Base-by-base conservation (phyloP, 768 basidiomycete genomes). In the Psilocybe tampanensis region DNA sequence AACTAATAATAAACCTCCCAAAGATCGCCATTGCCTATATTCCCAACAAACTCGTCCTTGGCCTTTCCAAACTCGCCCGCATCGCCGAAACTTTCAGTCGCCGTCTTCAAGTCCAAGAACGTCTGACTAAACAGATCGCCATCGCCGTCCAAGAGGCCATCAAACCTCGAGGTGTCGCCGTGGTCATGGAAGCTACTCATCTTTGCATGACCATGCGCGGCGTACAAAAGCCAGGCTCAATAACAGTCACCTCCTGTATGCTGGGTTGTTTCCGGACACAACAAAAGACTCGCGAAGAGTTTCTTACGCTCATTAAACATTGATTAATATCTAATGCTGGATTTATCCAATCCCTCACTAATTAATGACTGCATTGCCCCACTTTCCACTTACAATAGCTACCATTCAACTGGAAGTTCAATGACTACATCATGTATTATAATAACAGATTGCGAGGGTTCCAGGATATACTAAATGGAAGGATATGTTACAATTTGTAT, bases 141-240 rank as follows among this genome's bases (percentile, higher is more conserved):
- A 84, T 97, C 52, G 94, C 96, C n/a, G 90, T 99, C 6, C 92
- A 97, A 72, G 96, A 99, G 72, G 97, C 97, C 17, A 98, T 99
- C 66, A 89, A 94, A 71, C 97, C 97, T 48, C 86, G 93, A 65
- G 97, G 97, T 44, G 97, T 99, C 36, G 97, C 97, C 8, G 97
- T 99, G 61, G 97, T 99, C 47, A 98, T 99, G 91, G 96, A 99
- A 74, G 95, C 95, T 59, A 92, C 92, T 21, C 96, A 98, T 74
- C 83, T 98, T 72, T 98, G 96, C 70, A 99, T 99, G 97, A 95
- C 96, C 2, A 98, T 98, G 96, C 90, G 97, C 60, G 97, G 97
- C 52, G 97, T 99, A 8, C 97, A 99, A 75, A 99, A 99, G 74
- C 96, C 96, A 2, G 97, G 97, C 22, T 83, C 96, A 7, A 85